These are phyloP conservation scores for Talaromyces trachyspermus DNA, from an alignment of 495 filamentous ascomycete species.

Conservation along the genomic window DNA sequence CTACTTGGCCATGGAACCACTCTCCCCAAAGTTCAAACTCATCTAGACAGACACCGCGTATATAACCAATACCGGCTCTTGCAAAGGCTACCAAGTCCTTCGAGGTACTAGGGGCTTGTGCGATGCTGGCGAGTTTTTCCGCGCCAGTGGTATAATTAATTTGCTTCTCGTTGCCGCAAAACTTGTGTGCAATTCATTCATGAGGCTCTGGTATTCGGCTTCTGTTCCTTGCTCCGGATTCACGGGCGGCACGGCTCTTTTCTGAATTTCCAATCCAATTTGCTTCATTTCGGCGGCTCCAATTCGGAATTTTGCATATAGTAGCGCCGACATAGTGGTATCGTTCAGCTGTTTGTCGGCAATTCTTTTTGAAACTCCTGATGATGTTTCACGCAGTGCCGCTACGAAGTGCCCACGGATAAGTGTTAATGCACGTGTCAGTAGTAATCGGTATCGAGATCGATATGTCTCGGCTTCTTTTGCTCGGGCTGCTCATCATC, in stretches of 20 bases:
- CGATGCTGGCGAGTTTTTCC: conserved; percentile 60
- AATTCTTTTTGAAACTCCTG: conserved; percentile 62
- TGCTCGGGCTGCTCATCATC: conserved; percentile 56
- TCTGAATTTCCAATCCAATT: conserved; percentile 61
- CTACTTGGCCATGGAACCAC: conserved; percentile 65
- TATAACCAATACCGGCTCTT: conserved; percentile 60
- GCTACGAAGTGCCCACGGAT: conserved; percentile 83
- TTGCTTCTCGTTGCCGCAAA: conserved; percentile 51
- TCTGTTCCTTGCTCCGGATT: conserved; percentile 56
- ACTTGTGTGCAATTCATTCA: conserved; percentile 62
- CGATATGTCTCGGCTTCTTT: conserved; percentile 77
- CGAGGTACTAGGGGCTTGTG: conserved; percentile 56
- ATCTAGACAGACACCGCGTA: conserved; percentile 62
- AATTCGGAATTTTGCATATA: conserved; percentile 73
- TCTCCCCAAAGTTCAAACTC: conserved; percentile 70
- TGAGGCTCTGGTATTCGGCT: conserved; percentile 58
- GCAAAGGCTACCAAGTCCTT: conserved; percentile 64
- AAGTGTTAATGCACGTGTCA: conserved; percentile 68
- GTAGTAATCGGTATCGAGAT: conserved; percentile 58
- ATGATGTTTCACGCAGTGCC: conserved; percentile 58
- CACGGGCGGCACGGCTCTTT: conserved; percentile 52
- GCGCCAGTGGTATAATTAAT: conserved; percentile 51
- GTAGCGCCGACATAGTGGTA: conserved; percentile 64
- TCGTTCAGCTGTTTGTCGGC: conserved; percentile 66
- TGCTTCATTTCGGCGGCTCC: conserved; percentile 59